Evolutionary conservation across 2,329 filamentous ascomycete genomes (phyloP), one percentile per base, ranked within the genome.

Genomic region (Canariomyces notabilis): DNA sequence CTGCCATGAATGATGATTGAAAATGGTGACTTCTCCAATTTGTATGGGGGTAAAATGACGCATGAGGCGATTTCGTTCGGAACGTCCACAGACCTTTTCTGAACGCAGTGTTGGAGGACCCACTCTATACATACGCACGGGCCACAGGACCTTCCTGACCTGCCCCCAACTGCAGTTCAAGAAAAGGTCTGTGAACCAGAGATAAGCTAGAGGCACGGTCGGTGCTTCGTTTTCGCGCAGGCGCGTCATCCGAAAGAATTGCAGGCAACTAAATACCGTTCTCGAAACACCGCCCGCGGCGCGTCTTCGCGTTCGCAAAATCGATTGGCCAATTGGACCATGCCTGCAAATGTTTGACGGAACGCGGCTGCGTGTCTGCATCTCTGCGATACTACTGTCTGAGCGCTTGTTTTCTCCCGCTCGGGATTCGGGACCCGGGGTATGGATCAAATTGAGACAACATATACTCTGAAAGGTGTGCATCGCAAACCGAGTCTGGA

Each of bases 261-360:
- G 42, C 26, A 43, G 42, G n/a, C n/a, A n/a, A n/a, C n/a, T n/a
- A n/a, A n/a, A n/a, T n/a, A n/a, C n/a, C n/a, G n/a, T n/a, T n/a
- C n/a, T n/a, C n/a, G n/a, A 54, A 45, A 48, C 44, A 46, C 42
- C 35, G 42, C 46, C 35, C 47, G 46, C 44, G 52, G 32, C 53
- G 51, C 53, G 53, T 54, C 42, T 37, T 52, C 51, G 46, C 53
- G 52, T 53, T 33, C 20, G 29, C 41, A n/a, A n/a, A n/a, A 12
- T 52, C 50, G 2, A 49, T 50, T 52, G 51, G 47, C 37, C 47
- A 51, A 53, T 53, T 42, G 44, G 34, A 34, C 22, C 14, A 34
- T 46, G 43, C 20, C 19, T 37, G 33, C 34, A 37, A 16, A 36
- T 29, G 33, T 40, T 41, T 42, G 37, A 43, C 16, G 32, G 15